phyloP scores from a whole-genome alignment of 1,284 basidiomycete species.

The Ceratobasidium theobromae region DNA sequence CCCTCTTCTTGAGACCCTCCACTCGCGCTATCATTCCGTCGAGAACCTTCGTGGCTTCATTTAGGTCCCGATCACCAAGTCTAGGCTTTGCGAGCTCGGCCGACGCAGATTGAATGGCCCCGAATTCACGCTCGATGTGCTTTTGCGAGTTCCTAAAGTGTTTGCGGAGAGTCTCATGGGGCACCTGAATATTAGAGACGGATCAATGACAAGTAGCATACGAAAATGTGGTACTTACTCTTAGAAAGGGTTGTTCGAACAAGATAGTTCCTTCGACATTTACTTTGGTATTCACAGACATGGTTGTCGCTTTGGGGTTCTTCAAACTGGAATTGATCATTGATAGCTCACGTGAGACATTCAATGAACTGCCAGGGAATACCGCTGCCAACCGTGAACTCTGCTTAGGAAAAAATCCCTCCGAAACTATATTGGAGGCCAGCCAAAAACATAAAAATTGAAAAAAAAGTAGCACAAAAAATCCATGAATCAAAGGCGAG shows the following conservation, averaged over 20 bases:
- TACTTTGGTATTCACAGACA: constrained; percentile 34
- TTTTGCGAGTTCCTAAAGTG: constrained; percentile 77
- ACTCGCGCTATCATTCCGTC: constrained; percentile 76
- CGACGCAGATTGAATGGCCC: constrained; percentile 56
- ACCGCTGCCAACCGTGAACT: no score
- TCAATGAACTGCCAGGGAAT: background rate
- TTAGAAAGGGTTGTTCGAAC: constrained; percentile 84
- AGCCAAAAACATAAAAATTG: background rate
- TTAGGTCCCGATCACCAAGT: constrained; percentile 46
- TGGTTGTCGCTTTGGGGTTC: constrained; percentile 27
- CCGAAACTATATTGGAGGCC: no score
- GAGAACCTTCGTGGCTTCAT: constrained; percentile 61
- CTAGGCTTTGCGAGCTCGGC: constrained; percentile 55
- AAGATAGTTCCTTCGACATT: constrained; percentile 71
- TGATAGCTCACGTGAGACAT: constrained; percentile 9
- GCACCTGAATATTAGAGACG: constrained; percentile 56
- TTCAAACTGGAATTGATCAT: no score
- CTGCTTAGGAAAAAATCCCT: no score
- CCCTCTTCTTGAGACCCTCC: constrained; percentile 80
- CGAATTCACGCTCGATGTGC: constrained; percentile 76
- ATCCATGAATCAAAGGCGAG: background rate
- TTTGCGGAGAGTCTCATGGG: constrained; percentile 83
- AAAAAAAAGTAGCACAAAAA: background rate
- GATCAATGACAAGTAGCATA: constrained; percentile 20
- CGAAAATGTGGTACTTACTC: constrained; percentile 50